Evolutionary conservation across 768 basidiomycete species (phyloP), one percentile per base, ranked within the genome.

Genomic region (Melanogaster broomeanus): DNA sequence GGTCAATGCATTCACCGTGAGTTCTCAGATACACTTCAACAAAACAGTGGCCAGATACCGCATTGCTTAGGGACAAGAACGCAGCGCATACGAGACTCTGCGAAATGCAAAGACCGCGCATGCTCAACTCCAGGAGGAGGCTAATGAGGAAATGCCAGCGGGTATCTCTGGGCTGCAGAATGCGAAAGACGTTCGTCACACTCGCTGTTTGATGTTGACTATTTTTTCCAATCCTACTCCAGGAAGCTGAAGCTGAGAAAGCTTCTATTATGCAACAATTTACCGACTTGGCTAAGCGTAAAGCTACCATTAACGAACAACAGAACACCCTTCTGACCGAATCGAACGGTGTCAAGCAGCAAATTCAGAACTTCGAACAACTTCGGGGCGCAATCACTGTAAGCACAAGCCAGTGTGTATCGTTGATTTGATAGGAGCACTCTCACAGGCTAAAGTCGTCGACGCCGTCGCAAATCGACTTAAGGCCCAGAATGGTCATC

Each of bases 61-160:
- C 41, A 8, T 39, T 42, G 24, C 48, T 28, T 31, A 69, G 69
- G 27, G 1, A 5, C 53, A 28, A 22, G 68, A 63, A 46, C 65
- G 49, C 41, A 46, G 37, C 13, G 53, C 63, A 39, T 33, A 62
- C 16, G 69, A 66, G 12, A 45, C n/a, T 22, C 51, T 65, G 48
- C 62, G 69, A 33, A 42, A 42, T 6, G 72, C 75, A 27, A 82
- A 74, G 62, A 30, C 53, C 7, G 58, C 55, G 2, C 66, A 80
- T 35, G 59, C 62, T 27, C 67, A 68, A 19, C 62, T 88, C 16
- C 79, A 85, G 55, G 71, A 77, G 31, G 85, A 87, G 54, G 76
- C 78, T 12, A 87, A 86, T 50, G 85, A 88, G 18, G 86, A 88
- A 12, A 71, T 87, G 64, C 85, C 88, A 2, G 80, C 79, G 7